These are phyloP conservation scores for Tolypocladium capitatum DNA, from an alignment of 2,329 filamentous ascomycete genomes.

Conservation along the genomic window DNA sequence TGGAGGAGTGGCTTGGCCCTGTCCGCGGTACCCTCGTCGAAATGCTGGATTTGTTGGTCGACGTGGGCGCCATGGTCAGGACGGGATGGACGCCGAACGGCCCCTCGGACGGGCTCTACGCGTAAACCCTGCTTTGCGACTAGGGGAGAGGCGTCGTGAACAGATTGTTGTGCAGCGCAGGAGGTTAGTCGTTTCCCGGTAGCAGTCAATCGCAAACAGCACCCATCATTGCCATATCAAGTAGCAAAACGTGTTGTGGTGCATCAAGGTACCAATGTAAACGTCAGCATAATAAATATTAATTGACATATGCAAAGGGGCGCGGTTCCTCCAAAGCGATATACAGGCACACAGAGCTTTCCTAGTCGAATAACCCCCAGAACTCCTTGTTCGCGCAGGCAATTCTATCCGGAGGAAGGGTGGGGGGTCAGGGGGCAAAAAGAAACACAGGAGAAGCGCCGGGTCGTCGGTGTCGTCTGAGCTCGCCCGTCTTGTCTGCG, in stretches of 20 bases:
- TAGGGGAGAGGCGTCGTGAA: too few relatives aligned
- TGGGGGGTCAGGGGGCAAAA: not conserved
- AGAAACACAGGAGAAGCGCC: not conserved
- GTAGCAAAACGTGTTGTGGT: too few relatives aligned
- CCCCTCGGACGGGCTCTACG: too few relatives aligned
- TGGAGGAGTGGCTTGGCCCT: too few relatives aligned
- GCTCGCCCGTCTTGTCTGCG: not conserved
- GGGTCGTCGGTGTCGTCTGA: too few relatives aligned
- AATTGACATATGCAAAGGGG: constrained; percentile 32
- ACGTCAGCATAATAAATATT: not conserved
- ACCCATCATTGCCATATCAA: not conserved
- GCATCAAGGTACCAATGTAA: not conserved
- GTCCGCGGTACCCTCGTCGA: too few relatives aligned
- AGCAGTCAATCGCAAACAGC: not conserved
- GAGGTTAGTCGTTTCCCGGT: not conserved
- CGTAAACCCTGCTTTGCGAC: too few relatives aligned
- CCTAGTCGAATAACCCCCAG: constrained; percentile 3
- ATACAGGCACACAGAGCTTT: constrained; percentile 1
- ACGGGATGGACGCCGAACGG: too few relatives aligned
- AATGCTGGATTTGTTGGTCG: too few relatives aligned
- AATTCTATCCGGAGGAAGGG: not conserved
- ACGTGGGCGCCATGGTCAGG: too few relatives aligned
- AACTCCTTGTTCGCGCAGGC: not conserved
- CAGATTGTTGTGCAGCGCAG: too few relatives aligned
- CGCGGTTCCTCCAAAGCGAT: not conserved